Evolutionary conservation across 176 grass and related monocot genomes (phyloP).

Genomic region (Themeda triandra): DNA sequence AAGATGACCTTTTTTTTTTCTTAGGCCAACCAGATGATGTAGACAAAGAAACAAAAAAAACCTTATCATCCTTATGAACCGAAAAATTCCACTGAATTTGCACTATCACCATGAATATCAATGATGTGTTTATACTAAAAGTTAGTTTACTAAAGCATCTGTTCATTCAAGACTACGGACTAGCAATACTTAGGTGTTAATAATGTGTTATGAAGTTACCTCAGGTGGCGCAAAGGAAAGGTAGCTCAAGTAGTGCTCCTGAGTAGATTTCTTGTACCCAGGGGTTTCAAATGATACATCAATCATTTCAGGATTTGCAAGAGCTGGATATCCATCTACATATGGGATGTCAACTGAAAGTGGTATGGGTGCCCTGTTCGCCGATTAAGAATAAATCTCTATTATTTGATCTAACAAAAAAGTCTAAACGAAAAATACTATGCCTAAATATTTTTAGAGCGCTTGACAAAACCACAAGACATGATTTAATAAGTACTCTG

Average conservation of each 20-base stretch:
- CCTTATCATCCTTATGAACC: neutral
- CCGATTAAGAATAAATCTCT: constrained; percentile 1
- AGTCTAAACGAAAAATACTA: neutral
- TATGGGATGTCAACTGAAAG: constrained; percentile 44
- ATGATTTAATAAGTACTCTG: neutral
- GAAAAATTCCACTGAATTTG: neutral
- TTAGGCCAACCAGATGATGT: neutral
- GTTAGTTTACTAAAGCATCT: neutral
- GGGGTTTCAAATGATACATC: constrained; percentile 70
- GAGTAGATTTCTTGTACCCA: constrained; percentile 48
- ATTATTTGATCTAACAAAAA: constrained; percentile 5
- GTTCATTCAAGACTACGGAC: neutral
- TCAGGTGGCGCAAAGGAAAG: constrained; percentile 96
- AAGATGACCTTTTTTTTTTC: neutral
- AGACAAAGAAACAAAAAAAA: neutral
- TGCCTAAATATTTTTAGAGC: neutral
- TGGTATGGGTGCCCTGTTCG: constrained; percentile 64
- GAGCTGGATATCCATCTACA: constrained; percentile 65
- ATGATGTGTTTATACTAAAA: neutral
- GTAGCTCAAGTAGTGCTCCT: constrained; percentile 56
- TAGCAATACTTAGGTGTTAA: neutral
- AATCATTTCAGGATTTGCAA: constrained; percentile 61
- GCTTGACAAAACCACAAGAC: neutral
- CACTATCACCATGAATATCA: neutral
- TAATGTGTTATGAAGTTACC: constrained; percentile 30